Base-by-base conservation (phyloP, 1,139 yeast genomes). In the Diutina siamensis region DNA sequence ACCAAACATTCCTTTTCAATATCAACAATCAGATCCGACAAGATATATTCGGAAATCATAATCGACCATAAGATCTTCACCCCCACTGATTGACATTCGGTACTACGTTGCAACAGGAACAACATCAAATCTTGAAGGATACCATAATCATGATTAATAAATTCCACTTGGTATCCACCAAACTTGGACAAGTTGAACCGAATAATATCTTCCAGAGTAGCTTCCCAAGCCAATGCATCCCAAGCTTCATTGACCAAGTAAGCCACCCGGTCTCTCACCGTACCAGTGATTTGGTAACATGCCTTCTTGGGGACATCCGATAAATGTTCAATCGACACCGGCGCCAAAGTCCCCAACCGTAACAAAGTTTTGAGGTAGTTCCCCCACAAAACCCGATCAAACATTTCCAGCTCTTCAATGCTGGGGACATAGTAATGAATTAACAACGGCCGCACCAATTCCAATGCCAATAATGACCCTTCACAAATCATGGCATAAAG, bases 271-370 rank as follows among this genome's bases (percentile, higher is more conserved):
- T 73, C 72, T 52, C 94, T 72, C 51, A 85, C 65, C 53, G 77
- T 80, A 12, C 79, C 80, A 1, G 88, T 74, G 44, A 86, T 76
- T 48, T 70, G 70, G 61, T 65, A 67, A 53, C 88, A 78, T 1
- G 89, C 89, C 54, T 79, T 80, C 57, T 82, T 72, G 44, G 94
- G 88, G 46, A 84, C 79, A 44, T 78, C 81, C 2, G 87, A 74
- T 48, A 83, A 65, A 53, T 79, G 83, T 53, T 80, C 83, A 47
- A 75, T 63, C 0, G 84, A 65, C 13, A 78, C 78, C 1, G 84
- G 82, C 50, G 75, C 72, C 19, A 76, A 63, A 2, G 77, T 69
- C 3, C 78, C 72, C 42, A 76, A 56, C 48, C 71, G 72, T 25
- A 84, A 68, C 42, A 82, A 63, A 12, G 78, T 69, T 52, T 74